phyloP scores from a whole-genome alignment of 2,329 filamentous ascomycete genomes.

The Raffaelea arxii region DNA sequence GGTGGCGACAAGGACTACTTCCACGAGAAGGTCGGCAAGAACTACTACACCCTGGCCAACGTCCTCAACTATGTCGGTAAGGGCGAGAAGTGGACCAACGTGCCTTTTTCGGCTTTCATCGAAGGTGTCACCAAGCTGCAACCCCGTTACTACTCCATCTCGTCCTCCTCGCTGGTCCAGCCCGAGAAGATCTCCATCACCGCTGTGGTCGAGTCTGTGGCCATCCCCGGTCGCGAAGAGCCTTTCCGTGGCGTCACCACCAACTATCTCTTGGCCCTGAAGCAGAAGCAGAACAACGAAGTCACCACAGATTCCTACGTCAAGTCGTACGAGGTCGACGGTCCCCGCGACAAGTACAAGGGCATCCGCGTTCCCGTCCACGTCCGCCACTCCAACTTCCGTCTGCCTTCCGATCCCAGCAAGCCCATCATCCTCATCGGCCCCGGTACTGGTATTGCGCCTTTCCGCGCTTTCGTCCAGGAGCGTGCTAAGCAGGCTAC shows the following conservation, averaged over 20 bases:
- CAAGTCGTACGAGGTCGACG: constrained; percentile 74
- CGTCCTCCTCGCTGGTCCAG: constrained; percentile 88
- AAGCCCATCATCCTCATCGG: constrained; percentile 96
- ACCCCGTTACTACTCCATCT: constrained; percentile 98
- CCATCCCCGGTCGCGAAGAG: constrained; percentile 66
- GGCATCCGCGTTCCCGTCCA: constrained; percentile 92
- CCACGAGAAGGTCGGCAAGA: constrained; percentile 69
- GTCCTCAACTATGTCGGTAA: constrained; percentile 65
- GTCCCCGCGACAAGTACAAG: constrained; percentile 94
- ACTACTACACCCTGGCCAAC: constrained; percentile 84
- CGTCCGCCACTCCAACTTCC: constrained; percentile 97
- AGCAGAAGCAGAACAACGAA: constrained; percentile 93
- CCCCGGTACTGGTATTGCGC: constrained; percentile 91
- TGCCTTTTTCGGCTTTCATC: constrained; percentile 91
- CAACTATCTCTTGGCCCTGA: constrained; percentile 90
- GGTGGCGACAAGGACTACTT: constrained; percentile 95
- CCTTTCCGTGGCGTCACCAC: constrained; percentile 88
- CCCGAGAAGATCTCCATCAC: constrained; percentile 94
- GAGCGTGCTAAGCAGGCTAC: constrained; percentile 79
- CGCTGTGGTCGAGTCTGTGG: constrained; percentile 79
- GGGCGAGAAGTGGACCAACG: constrained; percentile 66
- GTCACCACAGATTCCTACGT: constrained; percentile 73
- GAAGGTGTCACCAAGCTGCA: constrained; percentile 92
- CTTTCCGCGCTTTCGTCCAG: constrained; percentile 91
- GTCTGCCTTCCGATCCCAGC: constrained; percentile 86